Evolutionary conservation across 1,139 yeast species (phyloP).

Genomic region (Debaryomyces fabryi): DNA sequence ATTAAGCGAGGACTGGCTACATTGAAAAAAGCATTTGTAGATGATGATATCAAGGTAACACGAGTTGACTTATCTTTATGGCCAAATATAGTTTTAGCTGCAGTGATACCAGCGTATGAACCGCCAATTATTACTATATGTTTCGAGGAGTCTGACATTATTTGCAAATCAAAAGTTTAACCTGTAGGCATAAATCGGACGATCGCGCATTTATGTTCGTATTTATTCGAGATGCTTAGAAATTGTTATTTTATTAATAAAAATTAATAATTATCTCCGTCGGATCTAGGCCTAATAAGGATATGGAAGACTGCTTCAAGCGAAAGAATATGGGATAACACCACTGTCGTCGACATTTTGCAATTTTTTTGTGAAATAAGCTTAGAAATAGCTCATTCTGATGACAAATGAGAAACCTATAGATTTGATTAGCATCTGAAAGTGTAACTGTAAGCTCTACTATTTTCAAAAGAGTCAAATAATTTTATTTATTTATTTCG

Average conservation of each 20-base stretch:
- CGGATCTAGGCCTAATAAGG: not conserved
- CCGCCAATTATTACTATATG: conserved; percentile 38
- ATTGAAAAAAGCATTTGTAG: conserved; percentile 21
- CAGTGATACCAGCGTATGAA: conserved; percentile 34
- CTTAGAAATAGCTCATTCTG: not conserved
- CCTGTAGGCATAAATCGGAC: not conserved
- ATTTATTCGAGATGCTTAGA: not conserved
- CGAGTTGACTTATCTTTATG: not conserved
- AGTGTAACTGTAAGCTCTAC: not conserved
- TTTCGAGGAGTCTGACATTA: conserved; percentile 6
- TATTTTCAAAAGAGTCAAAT: not conserved
- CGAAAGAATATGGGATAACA: not conserved
- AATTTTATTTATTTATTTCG: not conserved
- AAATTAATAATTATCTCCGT: not conserved
- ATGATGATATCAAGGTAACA: conserved; percentile 20
- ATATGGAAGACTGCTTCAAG: not conserved
- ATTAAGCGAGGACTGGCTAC: conserved; percentile 29
- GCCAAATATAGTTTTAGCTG: conserved; percentile 23
- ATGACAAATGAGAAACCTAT: not conserved
- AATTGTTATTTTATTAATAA: not conserved
- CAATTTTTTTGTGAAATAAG: not conserved
- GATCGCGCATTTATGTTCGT: not conserved
- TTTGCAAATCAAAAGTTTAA: not conserved
- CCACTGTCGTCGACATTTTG: not conserved
- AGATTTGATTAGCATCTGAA: not conserved